Base-by-base conservation (phyloP, 441 rosid genomes). In the Gossypium schwendimanii region DNA sequence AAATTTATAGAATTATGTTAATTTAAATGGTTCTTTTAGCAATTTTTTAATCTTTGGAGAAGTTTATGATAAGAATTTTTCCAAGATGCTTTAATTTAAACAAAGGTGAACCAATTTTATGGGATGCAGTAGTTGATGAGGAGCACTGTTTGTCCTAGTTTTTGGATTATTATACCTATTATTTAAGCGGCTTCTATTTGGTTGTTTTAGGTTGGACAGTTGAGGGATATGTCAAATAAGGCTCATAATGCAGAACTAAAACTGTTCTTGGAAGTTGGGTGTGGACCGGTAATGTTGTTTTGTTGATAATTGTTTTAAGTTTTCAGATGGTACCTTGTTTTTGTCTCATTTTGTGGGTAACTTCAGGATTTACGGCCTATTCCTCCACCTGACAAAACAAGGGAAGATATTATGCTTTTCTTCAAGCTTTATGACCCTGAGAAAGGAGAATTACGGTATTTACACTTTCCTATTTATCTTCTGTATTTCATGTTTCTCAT, bases 381-480 rank as follows among this genome's bases (percentile, higher is more conserved):
- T 78, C 80, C 92, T 66, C 91, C 87, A 18, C 97, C 91, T 23
- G 90, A 85, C 15, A 95, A 87, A 80, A 80, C 92, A 4, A 80
- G 85, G 69, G 99, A 89, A 64, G 99, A 95, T 77, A 91, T 89
- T 75, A 81, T 95, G 64, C 89, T 95, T 62, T 95, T 95, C 83
- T 89, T 92, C 82, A 94, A 94, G 89, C 85, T 87, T 72, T 95
- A 89, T 82, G 90, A 87, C 75, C 97, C 98, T 2, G 89, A 78
- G 78, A 95, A 85, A 63, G 89, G 84, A 77, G 97, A 89, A 83
- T 75, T 95, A 74, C 83, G 99, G 99, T 95, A 86, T 75, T 61
- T 55, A 45, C 14, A 50, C 28, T 41, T 11, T 17, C 49, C 31
- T 14, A 14, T 52, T 52, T 24, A 12, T 24, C 3, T 60, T 8